Base-by-base conservation (phyloP, 2,329 filamentous ascomycete genomes). In the Colletotrichum sp. region DNA sequence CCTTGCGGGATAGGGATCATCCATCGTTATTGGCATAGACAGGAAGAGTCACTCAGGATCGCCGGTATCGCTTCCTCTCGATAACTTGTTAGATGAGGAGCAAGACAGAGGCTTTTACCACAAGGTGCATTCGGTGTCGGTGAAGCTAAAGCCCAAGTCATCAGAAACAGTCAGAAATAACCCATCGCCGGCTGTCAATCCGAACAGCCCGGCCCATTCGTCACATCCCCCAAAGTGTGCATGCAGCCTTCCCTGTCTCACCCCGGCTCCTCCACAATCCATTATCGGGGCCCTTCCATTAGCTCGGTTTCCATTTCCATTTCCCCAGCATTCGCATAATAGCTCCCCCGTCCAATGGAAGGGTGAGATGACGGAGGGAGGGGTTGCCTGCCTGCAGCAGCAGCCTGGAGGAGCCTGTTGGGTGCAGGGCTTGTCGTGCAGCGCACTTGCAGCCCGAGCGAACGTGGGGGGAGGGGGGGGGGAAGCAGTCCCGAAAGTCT, bases 251-350 rank as follows among this genome's bases (percentile, higher is more conserved):
- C 24, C 26, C 59, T 32, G 24, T 24, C 57, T 16, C 59, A 73
- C 62, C 62, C 36, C 52, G 30, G 24, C 32, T 71, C 71, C 73
- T 65, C 70, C 73, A 73, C 69, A 73, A 30, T 57, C 66, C 28
- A 55, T 73, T 69, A 76, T 76, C 73, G 73, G 39, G 34, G 70
- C 39, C 57, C 57, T 76, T 73, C 70, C 64, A 73, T 76, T 76
- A 76, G 73, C 59, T 76, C 73, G 73, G 73, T 73, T 72, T 60
- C 64, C 63, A 76, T 73, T 76, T 73, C 64, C n/a, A 76, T 76
- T 76, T 76, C 73, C 73, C 73, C 70, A 76, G 64, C 73, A 73
- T 76, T 76, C 64, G 64, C 73, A 76, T 76, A 76, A 76, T 73
- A 66, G 32, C 32, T 44, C 44, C 16, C 71, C 36, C 44, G 24